Evolutionary conservation across 345 rosid species (phyloP), one percentile per base, ranked within the genome.

Genomic region (Bruguiera gymnorhiza): DNA sequence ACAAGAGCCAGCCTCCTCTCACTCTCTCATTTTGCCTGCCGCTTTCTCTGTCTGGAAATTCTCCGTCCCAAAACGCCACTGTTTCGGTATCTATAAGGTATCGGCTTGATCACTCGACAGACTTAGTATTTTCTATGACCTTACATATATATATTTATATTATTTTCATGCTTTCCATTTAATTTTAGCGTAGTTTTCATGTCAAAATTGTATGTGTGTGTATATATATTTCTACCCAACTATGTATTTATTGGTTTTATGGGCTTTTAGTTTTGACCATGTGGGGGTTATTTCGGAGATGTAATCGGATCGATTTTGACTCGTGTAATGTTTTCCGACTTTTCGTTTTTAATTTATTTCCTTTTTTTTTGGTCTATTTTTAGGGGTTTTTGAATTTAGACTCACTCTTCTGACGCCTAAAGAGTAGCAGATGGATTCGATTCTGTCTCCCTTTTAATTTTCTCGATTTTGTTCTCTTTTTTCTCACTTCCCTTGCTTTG

Each of bases 241-340:
- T 3, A 56, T 23, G 1, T 56, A 24, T 21, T 24, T 8, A 3
- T 23, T n/a, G 11, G 2, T n/a, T 53, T 59, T 54, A 29, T 58
- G 53, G 54, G 72, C 61, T 59, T 56, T 31, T 65, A 10, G n/a
- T 65, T 71, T 77, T 61, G 65, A 72, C 78, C 66, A 66, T n/a
- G 50, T 39, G 62, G 31, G 76, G 73, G 64, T 59, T 61, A 73
- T 74, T 55, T 20, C 32, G 78, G 88, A 85, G 48, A 48, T 74
- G 63, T 62, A 73, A 76, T 85, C 85, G 98, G 97, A 90, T 87
- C 88, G 77, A 37, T 75, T 57, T 76, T 75, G 78, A 74, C 81
- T 60, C 46, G 62, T 70, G 69, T 52, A 59, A 3, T 75, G 72
- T 59, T 73, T 55, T 43, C 50, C 19, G 50, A 43, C 36, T 27